Evolutionary conservation across 345 rosid species (phyloP), one percentile per base, ranked within the genome.

Genomic region (Firmiana major): DNA sequence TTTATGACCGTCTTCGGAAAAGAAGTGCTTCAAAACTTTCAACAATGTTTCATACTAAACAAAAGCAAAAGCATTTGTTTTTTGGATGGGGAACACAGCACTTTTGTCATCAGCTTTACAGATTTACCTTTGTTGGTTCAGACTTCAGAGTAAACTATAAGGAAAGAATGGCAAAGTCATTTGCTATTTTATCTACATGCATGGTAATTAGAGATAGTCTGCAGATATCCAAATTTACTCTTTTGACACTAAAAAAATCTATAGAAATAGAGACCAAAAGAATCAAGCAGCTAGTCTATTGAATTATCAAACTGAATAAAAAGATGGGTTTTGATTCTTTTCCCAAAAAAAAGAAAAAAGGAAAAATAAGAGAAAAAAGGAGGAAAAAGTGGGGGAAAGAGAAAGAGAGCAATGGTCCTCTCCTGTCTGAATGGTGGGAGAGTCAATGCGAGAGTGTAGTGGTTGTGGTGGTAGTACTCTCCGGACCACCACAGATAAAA

Each of bases 351-450:
- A 0, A 8, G 6, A 11, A 60, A 58, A 22, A 1, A 10, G 13
- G 3, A 13, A 28, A 19, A 54, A 19, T 5, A 13, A 0, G 10
- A n/a, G 3, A 31, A 31, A 31, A 31, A 1, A 10, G 62, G 7
- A 57, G 34, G 34, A 1, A 31, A 31, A 57, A 21, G 62, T n/a
- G 59, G 8, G 59, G 21, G 59, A 60, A 12, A 78, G 75, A 63
- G 59, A 65, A 17, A n/a, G 82, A 55, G 45, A 81, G 31, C 34
- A 31, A 36, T 66, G 46, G 48, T 65, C 70, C 53, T 58, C 28
- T 58, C 63, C 26, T 51, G n/a, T 51, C 15, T 9, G 63, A 51
- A 5, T 58, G 15, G 16, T 60, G 65, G 38, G 7, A 24, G 36
- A 68, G 72, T 68, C 72, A 68, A 68, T 68, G 72, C 12, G 36